phyloP scores from a whole-genome alignment of 1,284 basidiomycete species.

The Rhodotorula sp. region DNA sequence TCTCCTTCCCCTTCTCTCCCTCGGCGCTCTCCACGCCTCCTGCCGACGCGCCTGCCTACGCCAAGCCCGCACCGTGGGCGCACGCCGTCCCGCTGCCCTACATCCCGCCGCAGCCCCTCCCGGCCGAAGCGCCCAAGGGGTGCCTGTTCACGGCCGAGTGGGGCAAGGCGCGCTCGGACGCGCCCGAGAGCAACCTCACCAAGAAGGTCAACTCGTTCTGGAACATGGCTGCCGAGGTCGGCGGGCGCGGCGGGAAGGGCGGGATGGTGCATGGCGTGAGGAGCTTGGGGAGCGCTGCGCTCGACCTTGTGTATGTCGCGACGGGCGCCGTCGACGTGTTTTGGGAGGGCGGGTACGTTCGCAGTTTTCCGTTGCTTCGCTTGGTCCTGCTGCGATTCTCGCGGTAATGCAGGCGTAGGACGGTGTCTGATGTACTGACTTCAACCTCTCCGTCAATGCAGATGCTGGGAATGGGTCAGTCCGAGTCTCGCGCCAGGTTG shows the following conservation, averaged over 20 bases:
- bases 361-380: too few relatives aligned
- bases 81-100: conserved; percentile 44
- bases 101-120: conserved; percentile 42
- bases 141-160: conserved; percentile 47
- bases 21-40: neutral
- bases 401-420: too few relatives aligned
- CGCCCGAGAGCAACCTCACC: conserved; percentile 40
- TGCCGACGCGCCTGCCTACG: neutral
- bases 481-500: neutral
- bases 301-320: conserved; percentile 47
- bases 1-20: conserved; percentile 29
- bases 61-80: conserved; percentile 28
- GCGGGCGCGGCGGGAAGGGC: conserved; percentile 40
- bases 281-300: conserved; percentile 45
- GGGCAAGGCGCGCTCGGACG: conserved; percentile 47
- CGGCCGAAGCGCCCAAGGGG: conserved; percentile 45
- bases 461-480: conserved; percentile 47
- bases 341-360: conserved; percentile 46
- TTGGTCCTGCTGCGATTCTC: too few relatives aligned
- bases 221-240: conserved; percentile 46
- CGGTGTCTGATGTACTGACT: too few relatives aligned
- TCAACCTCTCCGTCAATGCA: too few relatives aligned
- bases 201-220: conserved; percentile 45
- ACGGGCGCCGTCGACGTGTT: conserved; percentile 47
- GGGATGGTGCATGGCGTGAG: conserved; percentile 48